Evolutionary conservation across 2,329 filamentous ascomycete species (phyloP), one percentile per base, ranked within the genome.

Genomic region (Tolypocladium cylindrosporum): DNA sequence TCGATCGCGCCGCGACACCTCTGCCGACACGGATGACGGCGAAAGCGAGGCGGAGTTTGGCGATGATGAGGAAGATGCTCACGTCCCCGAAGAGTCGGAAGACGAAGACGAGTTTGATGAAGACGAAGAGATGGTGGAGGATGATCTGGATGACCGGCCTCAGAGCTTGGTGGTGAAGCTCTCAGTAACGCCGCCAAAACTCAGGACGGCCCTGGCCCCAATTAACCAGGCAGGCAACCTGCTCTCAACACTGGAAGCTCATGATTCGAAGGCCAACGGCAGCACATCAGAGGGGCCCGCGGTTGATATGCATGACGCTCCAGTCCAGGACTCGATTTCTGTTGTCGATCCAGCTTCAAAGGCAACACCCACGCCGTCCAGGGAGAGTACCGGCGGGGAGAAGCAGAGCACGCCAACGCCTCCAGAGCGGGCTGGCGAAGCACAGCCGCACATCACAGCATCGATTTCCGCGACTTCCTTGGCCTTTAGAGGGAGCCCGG

Each of bases 131-230:
- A 79, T 84, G 68, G 76, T 76, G 13, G 81, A 85, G 43, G 81
- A 81, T 27, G 78, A 81, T 54, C 65, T 79, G 50, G 72, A 77
- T 1, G 77, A 78, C 42, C 72, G 75, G 24, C 72, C 71, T 60
- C 78, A 79, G 64, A 90, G 85, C 63, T 79, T 93, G 45, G 80
- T 96, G 55, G 87, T 96, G 58, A 92, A 89, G 69, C 78, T 96
- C 16, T 79, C 80, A 8, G 72, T 86, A 27, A 77, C 77, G 45
- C 65, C 71, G 63, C 77, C 67, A 53, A 75, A 63, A 63, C 74
- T 72, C 57, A 68, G 64, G 57, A 71, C 64, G 21, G 70, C 66
- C 5, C 58, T 75, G 37, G 58, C 60, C 13, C 62, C 68, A 0
- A 63, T 59, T 45, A 56, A 58, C 41, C 64, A 64, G 59, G 64